Percentiles rank a stretch among this genome's conserved stretches.
Evolutionary conservation across 148 eudicot genomes (phyloP).

Genomic region (Nyssa sinensis): DNA sequence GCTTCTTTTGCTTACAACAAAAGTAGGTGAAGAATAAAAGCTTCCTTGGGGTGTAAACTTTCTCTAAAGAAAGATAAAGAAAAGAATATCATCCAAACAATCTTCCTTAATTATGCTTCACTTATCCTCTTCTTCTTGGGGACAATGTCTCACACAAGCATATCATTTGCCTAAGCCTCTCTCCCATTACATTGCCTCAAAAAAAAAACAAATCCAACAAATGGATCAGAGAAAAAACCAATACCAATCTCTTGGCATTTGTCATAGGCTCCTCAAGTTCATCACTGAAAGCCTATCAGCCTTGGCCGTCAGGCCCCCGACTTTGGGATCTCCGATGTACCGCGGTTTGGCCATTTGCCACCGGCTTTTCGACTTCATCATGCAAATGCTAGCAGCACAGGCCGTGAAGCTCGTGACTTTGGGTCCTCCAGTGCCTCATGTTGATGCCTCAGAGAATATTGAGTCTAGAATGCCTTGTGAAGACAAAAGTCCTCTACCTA

Average conservation of each 20-base stretch:
- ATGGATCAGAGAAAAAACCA: not conserved
- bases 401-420: not conserved
- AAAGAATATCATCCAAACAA: conserved; percentile 2
- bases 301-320: not conserved
- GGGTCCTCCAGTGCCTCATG: not conserved
- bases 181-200: not conserved
- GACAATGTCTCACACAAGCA: not conserved
- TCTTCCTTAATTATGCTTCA: not conserved
- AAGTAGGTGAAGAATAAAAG: conserved; percentile 2
- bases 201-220: not conserved
- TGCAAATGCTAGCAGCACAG: not conserved
- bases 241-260: not conserved
- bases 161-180: not conserved
- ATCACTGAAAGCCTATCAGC: not conserved
- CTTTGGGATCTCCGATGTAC: not conserved
- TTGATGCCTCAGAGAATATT: too few species aligned
- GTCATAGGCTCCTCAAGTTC: not conserved
- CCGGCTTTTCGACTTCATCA: not conserved
- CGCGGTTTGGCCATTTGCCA: not conserved
- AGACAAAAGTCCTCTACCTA: not conserved
- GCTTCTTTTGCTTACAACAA: not conserved
- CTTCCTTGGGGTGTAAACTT: not conserved
- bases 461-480: too few species aligned
- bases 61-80: conserved; percentile 5
- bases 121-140: not conserved